These are phyloP conservation scores for Pleurotus ostreatus DNA, from an alignment of 768 basidiomycete species.

Conservation along the genomic window DNA sequence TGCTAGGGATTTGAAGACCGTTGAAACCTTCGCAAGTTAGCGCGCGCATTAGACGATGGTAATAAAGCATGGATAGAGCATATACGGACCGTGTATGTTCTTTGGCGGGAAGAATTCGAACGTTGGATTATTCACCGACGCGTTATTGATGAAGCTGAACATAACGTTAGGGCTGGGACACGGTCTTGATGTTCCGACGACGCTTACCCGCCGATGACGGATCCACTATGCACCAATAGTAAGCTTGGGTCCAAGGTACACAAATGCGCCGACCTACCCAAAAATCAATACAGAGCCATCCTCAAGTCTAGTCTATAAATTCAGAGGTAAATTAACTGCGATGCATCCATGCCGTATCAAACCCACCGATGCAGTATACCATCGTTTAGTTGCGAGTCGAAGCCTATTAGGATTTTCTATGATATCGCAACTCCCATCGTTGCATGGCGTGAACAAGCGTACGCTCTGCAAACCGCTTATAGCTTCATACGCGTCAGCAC, in stretches of 20 bases:
- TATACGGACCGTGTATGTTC: slow-evolving; percentile 26
- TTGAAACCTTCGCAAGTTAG: slow-evolving; percentile 16
- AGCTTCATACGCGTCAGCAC: neutral
- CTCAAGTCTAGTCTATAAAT: slow-evolving; percentile 14
- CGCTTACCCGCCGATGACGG: slow-evolving; percentile 10
- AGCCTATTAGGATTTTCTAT: slow-evolving; percentile 30
- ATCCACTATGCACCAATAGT: neutral
- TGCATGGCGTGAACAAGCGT: slow-evolving; percentile 35
- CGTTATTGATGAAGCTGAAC: slow-evolving; percentile 62
- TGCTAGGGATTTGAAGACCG: slow-evolving; percentile 14
- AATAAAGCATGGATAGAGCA: neutral
- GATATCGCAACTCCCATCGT: slow-evolving; percentile 27
- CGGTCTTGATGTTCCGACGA: too few species aligned
- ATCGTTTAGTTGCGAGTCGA: slow-evolving; percentile 31
- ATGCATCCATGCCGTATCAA: neutral
- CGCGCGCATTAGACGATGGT: neutral
- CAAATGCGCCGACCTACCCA: slow-evolving; percentile 1
- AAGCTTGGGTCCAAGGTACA: neutral
- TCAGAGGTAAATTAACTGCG: neutral
- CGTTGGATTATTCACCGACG: slow-evolving; percentile 58
- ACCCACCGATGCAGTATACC: slow-evolving; percentile 36
- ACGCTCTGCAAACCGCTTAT: slow-evolving; percentile 30
- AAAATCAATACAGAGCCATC: slow-evolving; percentile 18
- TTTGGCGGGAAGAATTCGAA: slow-evolving; percentile 38
- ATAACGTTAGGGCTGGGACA: neutral